Evolutionary conservation across 1,284 basidiomycete genomes (phyloP).

Genomic region (Leccinum fallax): DNA sequence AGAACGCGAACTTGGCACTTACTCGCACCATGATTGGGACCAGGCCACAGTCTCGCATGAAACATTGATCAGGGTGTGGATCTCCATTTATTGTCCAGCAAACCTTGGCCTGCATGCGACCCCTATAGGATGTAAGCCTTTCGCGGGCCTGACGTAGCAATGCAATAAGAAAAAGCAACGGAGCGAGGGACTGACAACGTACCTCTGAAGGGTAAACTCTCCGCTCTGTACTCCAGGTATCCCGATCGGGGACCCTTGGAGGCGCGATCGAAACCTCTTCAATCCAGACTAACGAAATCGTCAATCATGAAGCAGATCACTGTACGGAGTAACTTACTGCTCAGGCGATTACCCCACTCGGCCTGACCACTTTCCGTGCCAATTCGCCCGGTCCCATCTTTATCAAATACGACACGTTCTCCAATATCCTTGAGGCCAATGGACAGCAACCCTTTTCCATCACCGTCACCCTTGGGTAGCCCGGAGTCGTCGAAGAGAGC

Average conservation of each 20-base stretch:
- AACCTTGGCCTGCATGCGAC: slow-evolving; percentile 88
- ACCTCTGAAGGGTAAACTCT: slow-evolving; percentile 91
- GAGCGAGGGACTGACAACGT: slow-evolving; percentile 17
- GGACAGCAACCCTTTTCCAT: slow-evolving; percentile 81
- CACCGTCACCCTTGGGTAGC: slow-evolving; percentile 68
- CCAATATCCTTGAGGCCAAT: slow-evolving; percentile 85
- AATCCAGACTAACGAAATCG: slow-evolving; percentile 74
- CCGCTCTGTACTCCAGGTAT: slow-evolving; percentile 74
- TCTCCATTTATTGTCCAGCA: slow-evolving; percentile 82
- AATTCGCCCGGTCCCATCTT: slow-evolving; percentile 50
- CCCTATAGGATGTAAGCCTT: slow-evolving; percentile 89
- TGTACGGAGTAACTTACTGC: slow-evolving; percentile 56
- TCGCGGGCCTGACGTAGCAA: slow-evolving; percentile 73
- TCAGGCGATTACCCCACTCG: slow-evolving; percentile 80
- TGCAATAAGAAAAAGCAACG: slow-evolving; percentile 10
- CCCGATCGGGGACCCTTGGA: slow-evolving; percentile 89
- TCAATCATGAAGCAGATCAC: slow-evolving; percentile 16
- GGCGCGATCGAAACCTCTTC: slow-evolving; percentile 83
- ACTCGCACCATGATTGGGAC: slow-evolving; percentile 97
- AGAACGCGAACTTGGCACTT: slow-evolving; percentile 37
- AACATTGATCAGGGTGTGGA: slow-evolving; percentile 68
- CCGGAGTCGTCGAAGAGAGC: slow-evolving; percentile 89
- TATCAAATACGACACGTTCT: slow-evolving; percentile 90
- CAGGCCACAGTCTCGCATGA: slow-evolving; percentile 87
- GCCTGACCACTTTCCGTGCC: slow-evolving; percentile 54